Evolutionary conservation across 2,329 filamentous ascomycete species (phyloP), one percentile per base, ranked within the genome.

Genomic region (Pseudogymnoascus destructans): DNA sequence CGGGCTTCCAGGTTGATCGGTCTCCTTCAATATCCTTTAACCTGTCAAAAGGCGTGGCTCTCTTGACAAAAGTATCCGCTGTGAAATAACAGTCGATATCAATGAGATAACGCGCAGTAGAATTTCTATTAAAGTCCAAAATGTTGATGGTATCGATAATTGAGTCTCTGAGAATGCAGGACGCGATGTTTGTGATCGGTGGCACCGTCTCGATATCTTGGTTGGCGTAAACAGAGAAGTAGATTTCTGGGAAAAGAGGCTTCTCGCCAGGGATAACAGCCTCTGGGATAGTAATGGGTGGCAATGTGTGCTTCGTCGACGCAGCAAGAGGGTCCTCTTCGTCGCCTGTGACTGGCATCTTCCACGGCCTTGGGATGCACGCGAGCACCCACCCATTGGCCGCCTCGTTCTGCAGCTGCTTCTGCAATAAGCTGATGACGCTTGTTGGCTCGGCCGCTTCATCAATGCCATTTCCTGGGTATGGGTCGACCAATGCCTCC

Each of bases 71-170:
- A 1, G 89, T 96, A 58, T 84, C 82, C 8, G 88, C 82, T 0
- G 90, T 81, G 74, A 95, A 98, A 73, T 93, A 98, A 71, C 88
- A 95, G 71, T 98, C 93, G 33, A 96, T 78, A 66, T 97, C 91
- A 66, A 96, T 95, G 33, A 98, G 75, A 66, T 89, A 93, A 59
- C 90, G 89, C 36, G 93, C 92, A 0, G 87, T 86, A 32, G 85
- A 80, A 65, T 90, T 88, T 61, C 93, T 85, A 72, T 97, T 98
- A 75, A 89, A 95, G 73, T 97, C 82, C 13, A 98, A 78, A 57
- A 89, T 85, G 69, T 96, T 96, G 72, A 98, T 93, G 0, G 91
- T 96, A 69, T 98, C 93, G 36, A 89, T 79, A 58, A 97, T 79
- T 0, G 83, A 83, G 70, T 98, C 93, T 54, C 93, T 83, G 59